These are phyloP conservation scores for Saccharomyces eubayanus DNA, from an alignment of 805 yeast species.

Conservation along the genomic window DNA sequence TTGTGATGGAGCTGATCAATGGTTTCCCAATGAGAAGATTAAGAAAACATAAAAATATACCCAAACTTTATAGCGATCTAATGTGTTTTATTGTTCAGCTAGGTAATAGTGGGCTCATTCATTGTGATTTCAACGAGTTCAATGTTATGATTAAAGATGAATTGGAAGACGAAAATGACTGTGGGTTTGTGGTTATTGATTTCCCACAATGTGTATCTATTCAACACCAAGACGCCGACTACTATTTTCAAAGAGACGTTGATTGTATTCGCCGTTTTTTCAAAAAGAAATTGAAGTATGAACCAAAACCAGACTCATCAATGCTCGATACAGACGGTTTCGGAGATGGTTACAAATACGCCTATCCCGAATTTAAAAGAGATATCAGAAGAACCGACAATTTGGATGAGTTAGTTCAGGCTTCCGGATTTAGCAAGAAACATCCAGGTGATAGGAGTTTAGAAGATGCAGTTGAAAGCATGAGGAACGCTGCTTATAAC, in stretches of 20 bases:
- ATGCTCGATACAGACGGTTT: conserved; percentile 74
- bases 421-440: conserved; percentile 71
- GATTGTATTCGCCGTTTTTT: conserved; percentile 83
- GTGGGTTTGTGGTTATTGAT: conserved; percentile 85
- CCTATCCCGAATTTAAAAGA: conserved; percentile 70
- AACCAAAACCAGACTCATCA: conserved; percentile 56
- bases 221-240: conserved; percentile 81
- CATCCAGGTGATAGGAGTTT: conserved; percentile 50
- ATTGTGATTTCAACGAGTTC: conserved; percentile 96
- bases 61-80: conserved; percentile 68
- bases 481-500: conserved; percentile 42
- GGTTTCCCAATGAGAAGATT: conserved; percentile 89
- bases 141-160: conserved; percentile 74
- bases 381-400: conserved; percentile 63
- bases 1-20: conserved; percentile 81
- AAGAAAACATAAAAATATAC: conserved; percentile 58
- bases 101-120: conserved; percentile 85
- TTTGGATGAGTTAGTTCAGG: conserved; percentile 81
- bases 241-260: conserved; percentile 86
- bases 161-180: conserved; percentile 40
- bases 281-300: conserved; percentile 64
- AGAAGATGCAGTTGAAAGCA: conserved; percentile 63
- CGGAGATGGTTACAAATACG: conserved; percentile 70
- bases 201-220: conserved; percentile 97
- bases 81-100: conserved; percentile 80